Evolutionary conservation across 768 basidiomycete species (phyloP).

Genomic region (Termitomyces sp.): DNA sequence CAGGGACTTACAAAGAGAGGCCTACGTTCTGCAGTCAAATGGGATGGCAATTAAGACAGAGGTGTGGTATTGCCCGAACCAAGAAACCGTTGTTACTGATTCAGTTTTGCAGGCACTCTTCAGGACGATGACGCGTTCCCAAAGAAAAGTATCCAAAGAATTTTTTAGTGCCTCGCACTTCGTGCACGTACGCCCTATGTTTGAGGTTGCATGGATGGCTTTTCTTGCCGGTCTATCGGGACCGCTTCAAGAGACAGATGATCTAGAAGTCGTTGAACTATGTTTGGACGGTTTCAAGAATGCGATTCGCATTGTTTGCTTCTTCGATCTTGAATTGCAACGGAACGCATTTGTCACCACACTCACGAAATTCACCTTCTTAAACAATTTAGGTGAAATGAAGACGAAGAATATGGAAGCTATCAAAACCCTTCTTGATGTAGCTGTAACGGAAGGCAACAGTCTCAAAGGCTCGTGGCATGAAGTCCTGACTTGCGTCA

Average conservation of each 20-base stretch:
- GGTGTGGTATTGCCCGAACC: slow-evolving; percentile 33
- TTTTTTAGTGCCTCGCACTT: slow-evolving; percentile 97
- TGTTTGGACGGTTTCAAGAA: slow-evolving; percentile 95
- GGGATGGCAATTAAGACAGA: slow-evolving; percentile 98
- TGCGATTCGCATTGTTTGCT: slow-evolving; percentile 94
- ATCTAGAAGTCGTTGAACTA: slow-evolving; percentile 84
- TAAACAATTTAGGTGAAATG: slow-evolving; percentile 98
- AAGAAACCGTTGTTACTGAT: neutral
- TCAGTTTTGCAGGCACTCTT: slow-evolving; percentile 66
- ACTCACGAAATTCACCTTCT: slow-evolving; percentile 92
- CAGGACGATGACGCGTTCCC: slow-evolving; percentile 86
- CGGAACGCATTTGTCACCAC: slow-evolving; percentile 99
- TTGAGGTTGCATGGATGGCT: slow-evolving; percentile 99
- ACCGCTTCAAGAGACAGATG: slow-evolving; percentile 92
- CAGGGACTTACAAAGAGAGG: slow-evolving; percentile 91
- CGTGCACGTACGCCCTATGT: slow-evolving; percentile 97
- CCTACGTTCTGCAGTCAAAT: slow-evolving; percentile 91
- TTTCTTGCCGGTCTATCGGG: slow-evolving; percentile 94
- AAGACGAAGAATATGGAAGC: slow-evolving; percentile 99
- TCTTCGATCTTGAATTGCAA: slow-evolving; percentile 95
- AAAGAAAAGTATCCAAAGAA: slow-evolving; percentile 79
- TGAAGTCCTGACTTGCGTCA: slow-evolving; percentile 94
- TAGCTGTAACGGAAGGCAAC: slow-evolving; percentile 96
- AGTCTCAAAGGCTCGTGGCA: slow-evolving; percentile 94
- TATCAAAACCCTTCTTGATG: slow-evolving; percentile 90